Evolutionary conservation across 73 alveolate species (phyloP).

Genomic region (Paramecium octaurelia): DNA sequence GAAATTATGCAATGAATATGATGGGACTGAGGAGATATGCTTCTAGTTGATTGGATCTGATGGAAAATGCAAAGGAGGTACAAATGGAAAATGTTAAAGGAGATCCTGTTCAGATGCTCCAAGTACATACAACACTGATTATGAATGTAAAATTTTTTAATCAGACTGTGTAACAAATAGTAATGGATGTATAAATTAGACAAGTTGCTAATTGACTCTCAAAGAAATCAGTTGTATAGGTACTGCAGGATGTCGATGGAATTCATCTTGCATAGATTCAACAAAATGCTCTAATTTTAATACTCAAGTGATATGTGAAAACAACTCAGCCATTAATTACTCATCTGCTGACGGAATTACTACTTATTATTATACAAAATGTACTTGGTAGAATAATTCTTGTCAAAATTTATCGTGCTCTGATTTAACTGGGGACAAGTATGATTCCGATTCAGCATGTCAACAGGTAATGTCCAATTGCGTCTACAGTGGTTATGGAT

Average conservation of each 20-base stretch:
- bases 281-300: background rate
- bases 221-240: background rate
- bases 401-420: background rate
- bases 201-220: background rate
- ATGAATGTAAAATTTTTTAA: background rate
- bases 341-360: background rate
- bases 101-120: slow-evolving; percentile 35
- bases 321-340: background rate
- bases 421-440: background rate
- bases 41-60: background rate
- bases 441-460: background rate
- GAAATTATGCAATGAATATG: background rate
- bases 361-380: background rate
- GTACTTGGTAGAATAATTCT: background rate
- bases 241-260: background rate
- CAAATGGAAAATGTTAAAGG: slow-evolving; percentile 5
- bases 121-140: background rate
- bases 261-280: background rate
- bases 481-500: background rate
- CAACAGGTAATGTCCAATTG: background rate
- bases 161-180: background rate
- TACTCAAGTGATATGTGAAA: background rate
- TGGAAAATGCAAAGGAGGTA: background rate
- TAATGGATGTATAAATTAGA: background rate
- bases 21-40: background rate